phyloP scores from a whole-genome alignment of 139 green algal genomes.

The Picochlorum sp. region DNA sequence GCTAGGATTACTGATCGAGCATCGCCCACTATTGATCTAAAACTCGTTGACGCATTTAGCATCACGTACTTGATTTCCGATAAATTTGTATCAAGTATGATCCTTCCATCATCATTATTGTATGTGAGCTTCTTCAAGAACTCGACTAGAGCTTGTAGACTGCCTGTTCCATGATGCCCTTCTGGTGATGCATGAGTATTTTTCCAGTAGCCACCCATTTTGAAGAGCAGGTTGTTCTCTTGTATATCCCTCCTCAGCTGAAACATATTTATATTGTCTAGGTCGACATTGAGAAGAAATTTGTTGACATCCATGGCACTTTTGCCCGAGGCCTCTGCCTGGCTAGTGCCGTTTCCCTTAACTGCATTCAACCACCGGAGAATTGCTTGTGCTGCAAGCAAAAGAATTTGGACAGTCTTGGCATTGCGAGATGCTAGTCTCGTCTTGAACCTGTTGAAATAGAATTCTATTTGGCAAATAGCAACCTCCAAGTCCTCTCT shows the following conservation, averaged over 20 bases:
- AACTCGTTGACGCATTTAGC: conserved; percentile 82
- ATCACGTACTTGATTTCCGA: conserved; percentile 62
- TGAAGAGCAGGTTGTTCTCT: conserved; percentile 75
- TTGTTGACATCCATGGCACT: conserved; percentile 61
- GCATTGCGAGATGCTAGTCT: conserved; percentile 61
- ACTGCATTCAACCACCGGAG: neutral
- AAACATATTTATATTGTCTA: conserved; percentile 93
- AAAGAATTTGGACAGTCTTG: conserved; percentile 51
- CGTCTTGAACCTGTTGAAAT: conserved; percentile 63
- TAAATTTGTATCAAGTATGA: conserved; percentile 52
- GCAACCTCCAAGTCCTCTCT: conserved; percentile 22
- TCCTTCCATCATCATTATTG: conserved; percentile 70
- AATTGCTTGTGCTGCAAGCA: conserved; percentile 11
- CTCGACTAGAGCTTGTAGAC: conserved; percentile 55
- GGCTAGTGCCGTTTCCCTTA: too few relatives aligned
- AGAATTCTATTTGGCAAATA: conserved; percentile 35
- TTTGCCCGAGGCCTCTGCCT: too few relatives aligned
- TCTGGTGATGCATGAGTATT: neutral
- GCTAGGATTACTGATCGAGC: conserved; percentile 77
- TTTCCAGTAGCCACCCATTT: conserved; percentile 54
- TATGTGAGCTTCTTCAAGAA: conserved; percentile 76
- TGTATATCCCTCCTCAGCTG: conserved; percentile 59
- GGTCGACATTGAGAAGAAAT: conserved; percentile 60
- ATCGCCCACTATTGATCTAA: conserved; percentile 42
- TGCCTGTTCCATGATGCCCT: conserved; percentile 4